Conservation (phyloP, 305 asterid species). For the Withania somnifera region DNA sequence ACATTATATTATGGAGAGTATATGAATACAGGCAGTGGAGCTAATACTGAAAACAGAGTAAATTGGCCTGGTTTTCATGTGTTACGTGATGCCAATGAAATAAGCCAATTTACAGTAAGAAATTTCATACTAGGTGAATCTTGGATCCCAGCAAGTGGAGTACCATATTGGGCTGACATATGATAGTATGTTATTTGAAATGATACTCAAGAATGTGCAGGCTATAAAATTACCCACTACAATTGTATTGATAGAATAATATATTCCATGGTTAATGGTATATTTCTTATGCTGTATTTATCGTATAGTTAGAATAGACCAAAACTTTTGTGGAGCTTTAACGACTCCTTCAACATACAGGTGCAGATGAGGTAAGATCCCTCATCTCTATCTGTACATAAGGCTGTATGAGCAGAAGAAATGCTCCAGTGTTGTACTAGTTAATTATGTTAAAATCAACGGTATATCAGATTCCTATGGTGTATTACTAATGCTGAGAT, state of each 20-base stretch:
- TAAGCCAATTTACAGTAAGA: slow-evolving; percentile 21
- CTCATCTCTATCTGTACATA: too few relatives aligned
- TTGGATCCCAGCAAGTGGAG: slow-evolving; percentile 66
- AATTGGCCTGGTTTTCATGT: slow-evolving; percentile 68
- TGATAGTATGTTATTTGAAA: not conserved
- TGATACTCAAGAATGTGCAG: not conserved
- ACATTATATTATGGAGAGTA: slow-evolving; percentile 62
- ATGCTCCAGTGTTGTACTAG: not conserved
- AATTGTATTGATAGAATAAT: not conserved
- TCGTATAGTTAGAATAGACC: not conserved
- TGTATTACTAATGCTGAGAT: too few relatives aligned
- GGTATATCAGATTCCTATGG: too few relatives aligned
- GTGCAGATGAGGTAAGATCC: too few relatives aligned
- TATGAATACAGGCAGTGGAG: slow-evolving; percentile 52
- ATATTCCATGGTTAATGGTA: not conserved
- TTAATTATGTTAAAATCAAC: too few relatives aligned
- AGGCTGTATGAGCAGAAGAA: not conserved
- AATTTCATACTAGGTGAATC: slow-evolving; percentile 45
- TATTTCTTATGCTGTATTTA: not conserved
- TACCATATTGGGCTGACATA: slow-evolving; percentile 34
- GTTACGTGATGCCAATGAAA: slow-evolving; percentile 23
- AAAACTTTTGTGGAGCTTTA: not conserved
- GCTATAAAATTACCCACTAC: too few relatives aligned
- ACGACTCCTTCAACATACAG: too few relatives aligned
- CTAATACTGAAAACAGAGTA: slow-evolving; percentile 37